Evolutionary conservation across 306 rosid genomes (phyloP), one percentile per base, ranked within the genome.

Genomic region (Trifolium dubium): DNA sequence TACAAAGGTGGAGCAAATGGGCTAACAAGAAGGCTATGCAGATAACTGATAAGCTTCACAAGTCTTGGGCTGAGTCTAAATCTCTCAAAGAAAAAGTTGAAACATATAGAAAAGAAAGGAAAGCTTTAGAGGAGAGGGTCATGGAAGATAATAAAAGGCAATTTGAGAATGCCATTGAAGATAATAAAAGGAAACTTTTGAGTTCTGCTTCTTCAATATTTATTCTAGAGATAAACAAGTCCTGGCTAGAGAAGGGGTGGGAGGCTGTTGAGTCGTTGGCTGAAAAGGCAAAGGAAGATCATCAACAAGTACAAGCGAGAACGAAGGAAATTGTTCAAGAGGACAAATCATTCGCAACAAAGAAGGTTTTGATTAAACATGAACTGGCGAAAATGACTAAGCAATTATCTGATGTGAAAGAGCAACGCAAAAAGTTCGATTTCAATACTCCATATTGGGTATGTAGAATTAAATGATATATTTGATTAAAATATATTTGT

Each of bases 1-100:
- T 81, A 47, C 73, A 79, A 56, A 65, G 85, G 51, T 88, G 90
- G 92, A 81, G 79, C 50, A 77, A 74, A 29, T 90, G 92, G 96
- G 78, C 86, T 29, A 79, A 69, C 30, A 69, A 90, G 74, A 88
- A 88, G 78, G 75, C 86, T 62, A 83, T 77, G 90, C 89, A 86
- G 77, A 92, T 85, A 72, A 78, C 90, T 41, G 72, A 54, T 44
- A 88, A 71, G 88, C 87, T 88, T 50, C 11, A 62, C 64, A 84
- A 83, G 76, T 60, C 82, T 28, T 80, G 69, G 51, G 67, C 47
- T 64, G 89, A 85, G 67, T 78, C 88, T 59, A 89, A 76, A 79
- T 67, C 82, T 44, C 79, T 89, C 64, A 82, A 75, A 73, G 85
- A 80, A 74, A 87, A 77, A 59, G 83, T 51, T 0, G 87, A 71